Percentiles rank a stretch among this genome's conserved stretches.
Evolutionary conservation across 441 rosid genomes (phyloP).

Genomic region (Cnidoscolus chayamansa): DNA sequence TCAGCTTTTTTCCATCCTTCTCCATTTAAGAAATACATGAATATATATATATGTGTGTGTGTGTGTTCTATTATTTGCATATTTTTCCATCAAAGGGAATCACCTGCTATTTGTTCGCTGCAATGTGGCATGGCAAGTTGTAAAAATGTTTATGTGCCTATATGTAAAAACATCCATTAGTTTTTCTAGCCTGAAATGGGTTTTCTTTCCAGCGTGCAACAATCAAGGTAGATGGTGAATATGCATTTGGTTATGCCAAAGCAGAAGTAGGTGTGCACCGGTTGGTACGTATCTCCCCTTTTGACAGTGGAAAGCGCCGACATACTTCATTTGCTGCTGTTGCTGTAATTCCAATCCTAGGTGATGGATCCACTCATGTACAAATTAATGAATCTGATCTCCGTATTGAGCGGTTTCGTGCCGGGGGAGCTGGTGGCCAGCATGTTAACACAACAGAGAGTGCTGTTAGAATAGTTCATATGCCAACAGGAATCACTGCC

Average conservation of each 20-base stretch:
- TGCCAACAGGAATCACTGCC: constrained; percentile 85
- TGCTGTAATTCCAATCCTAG: constrained; percentile 85
- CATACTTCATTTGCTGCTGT: constrained; percentile 99
- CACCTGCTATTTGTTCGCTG: neutral
- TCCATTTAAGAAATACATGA: neutral
- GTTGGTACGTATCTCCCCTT: constrained; percentile 91
- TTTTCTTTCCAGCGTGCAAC: constrained; percentile 75
- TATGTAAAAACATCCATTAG: neutral
- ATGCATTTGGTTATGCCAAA: constrained; percentile 94
- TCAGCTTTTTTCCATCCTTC: constrained; percentile 26
- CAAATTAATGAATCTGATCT: constrained; percentile 93
- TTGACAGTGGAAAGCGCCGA: constrained; percentile 80
- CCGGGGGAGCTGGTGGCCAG: constrained; percentile 97
- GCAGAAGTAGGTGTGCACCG: constrained; percentile 98
- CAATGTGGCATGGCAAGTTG: constrained; percentile 13
- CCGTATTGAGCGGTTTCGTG: constrained; percentile 80
- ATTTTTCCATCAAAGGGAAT: neutral
- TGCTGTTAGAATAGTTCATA: constrained; percentile 90
- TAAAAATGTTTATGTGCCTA: neutral
- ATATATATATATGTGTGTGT: too few species aligned
- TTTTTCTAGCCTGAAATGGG: constrained; percentile 14
- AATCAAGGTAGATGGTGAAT: constrained; percentile 84
- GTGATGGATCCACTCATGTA: constrained; percentile 69
- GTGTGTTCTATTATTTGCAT: constrained; percentile 1
- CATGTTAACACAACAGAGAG: constrained; percentile 90